These are phyloP conservation scores for Leccinum incarnatum DNA, from an alignment of 768 basidiomycete genomes.

Conservation along the genomic window DNA sequence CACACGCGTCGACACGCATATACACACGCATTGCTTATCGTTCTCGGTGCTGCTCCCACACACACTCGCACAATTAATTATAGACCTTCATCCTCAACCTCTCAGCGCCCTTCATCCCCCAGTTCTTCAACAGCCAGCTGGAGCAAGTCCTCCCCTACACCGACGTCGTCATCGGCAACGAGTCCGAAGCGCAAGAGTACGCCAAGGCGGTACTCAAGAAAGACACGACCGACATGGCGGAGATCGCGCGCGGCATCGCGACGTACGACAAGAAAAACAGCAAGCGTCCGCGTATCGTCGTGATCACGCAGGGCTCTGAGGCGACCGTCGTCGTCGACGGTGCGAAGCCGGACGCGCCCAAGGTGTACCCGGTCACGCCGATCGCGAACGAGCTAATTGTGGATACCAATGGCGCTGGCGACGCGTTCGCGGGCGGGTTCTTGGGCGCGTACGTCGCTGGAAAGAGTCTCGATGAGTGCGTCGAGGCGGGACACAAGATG, in stretches of 20 bases:
- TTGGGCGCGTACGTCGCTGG: constrained; percentile 80
- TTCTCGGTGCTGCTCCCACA: neutral
- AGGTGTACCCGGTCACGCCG: constrained; percentile 55
- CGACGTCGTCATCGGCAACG: constrained; percentile 95
- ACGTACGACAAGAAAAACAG: constrained; percentile 65
- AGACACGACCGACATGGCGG: constrained; percentile 59
- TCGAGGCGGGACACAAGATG: constrained; percentile 84
- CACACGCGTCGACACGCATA: neutral
- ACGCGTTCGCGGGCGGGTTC: constrained; percentile 97
- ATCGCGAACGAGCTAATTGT: constrained; percentile 69
- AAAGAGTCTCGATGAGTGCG: constrained; percentile 70
- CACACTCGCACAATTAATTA: neutral
- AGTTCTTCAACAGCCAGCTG: constrained; percentile 86
- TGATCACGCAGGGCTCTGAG: constrained; percentile 88
- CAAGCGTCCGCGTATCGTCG: constrained; percentile 72
- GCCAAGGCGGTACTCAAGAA: constrained; percentile 70
- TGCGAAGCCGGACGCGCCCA: constrained; percentile 46
- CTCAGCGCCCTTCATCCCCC: constrained; percentile 95
- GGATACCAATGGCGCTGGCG: constrained; percentile 98
- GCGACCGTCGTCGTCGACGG: constrained; percentile 75
- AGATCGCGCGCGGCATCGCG: constrained; percentile 78
- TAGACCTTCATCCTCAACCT: constrained; percentile 93
- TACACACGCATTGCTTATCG: neutral
- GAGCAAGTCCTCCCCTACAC: constrained; percentile 77
- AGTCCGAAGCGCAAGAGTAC: constrained; percentile 89